Percentiles rank a stretch among this genome's conserved stretches.
phyloP scores from a whole-genome alignment of 371 early-diverging fungal species.

The Syncephalis plumigaleata region DNA sequence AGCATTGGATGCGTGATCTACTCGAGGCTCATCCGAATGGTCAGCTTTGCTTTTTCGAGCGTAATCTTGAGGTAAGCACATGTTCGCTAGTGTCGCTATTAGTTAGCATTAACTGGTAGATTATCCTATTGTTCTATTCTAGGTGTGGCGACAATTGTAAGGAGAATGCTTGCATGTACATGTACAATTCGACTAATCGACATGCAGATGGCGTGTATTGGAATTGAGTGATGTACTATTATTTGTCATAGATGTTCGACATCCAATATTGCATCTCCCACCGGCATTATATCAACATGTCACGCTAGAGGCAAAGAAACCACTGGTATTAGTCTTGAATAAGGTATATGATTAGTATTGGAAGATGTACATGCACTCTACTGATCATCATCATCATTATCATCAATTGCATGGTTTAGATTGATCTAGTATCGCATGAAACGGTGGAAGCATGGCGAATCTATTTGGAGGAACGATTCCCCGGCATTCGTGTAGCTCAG shows the following conservation, averaged over 20 bases:
- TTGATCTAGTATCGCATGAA: slow-evolving; percentile 61
- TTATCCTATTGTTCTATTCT: no score
- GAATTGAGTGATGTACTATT: slow-evolving; percentile 82
- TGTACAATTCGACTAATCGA: neutral
- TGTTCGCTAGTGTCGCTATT: no score
- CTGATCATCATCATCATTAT: no score
- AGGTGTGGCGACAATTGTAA: slow-evolving; percentile 75
- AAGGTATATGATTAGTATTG: slow-evolving; percentile 21
- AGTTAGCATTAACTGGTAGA: no score
- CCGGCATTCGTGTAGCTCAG: slow-evolving; percentile 37
- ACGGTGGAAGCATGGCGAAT: slow-evolving; percentile 63
- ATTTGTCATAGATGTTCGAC: slow-evolving; percentile 86
- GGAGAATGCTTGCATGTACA: slow-evolving; percentile 1
- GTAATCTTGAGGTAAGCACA: slow-evolving; percentile 67
- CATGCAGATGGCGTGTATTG: slow-evolving; percentile 47
- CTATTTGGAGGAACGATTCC: slow-evolving; percentile 58
- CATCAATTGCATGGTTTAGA: slow-evolving; percentile 19
- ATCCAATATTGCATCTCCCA: slow-evolving; percentile 88
- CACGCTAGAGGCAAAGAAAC: slow-evolving; percentile 42
- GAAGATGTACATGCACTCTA: no score
- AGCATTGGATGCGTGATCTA: slow-evolving; percentile 42
- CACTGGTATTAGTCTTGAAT: slow-evolving; percentile 70
- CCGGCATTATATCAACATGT: slow-evolving; percentile 70
- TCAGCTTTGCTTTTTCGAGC: slow-evolving; percentile 68
- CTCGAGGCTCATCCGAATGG: slow-evolving; percentile 23